These are phyloP conservation scores for Miscanthus lutarioriparius DNA, from an alignment of 176 grass and related monocot species.

Conservation along the genomic window DNA sequence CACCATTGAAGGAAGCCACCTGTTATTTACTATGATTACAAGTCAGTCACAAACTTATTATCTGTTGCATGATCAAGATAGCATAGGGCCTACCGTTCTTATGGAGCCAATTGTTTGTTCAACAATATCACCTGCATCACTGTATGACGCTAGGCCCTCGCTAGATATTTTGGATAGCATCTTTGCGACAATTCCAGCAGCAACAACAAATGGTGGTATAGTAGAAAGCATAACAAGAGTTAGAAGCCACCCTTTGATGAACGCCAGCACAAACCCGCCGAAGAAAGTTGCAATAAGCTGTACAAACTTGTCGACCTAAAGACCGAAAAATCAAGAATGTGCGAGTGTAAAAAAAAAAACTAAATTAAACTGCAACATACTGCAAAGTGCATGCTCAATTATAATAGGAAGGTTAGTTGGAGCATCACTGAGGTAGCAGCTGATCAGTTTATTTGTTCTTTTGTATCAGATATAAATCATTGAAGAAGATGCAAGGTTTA, in stretches of 20 bases:
- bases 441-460: slow-evolving; percentile 27
- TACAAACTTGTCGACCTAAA: slow-evolving; percentile 76
- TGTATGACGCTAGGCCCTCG: slow-evolving; percentile 49
- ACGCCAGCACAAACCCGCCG: slow-evolving; percentile 67
- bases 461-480: slow-evolving; percentile 7
- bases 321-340: not conserved
- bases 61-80: slow-evolving; percentile 1
- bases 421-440: not conserved
- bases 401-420: too few relatives aligned
- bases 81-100: slow-evolving; percentile 51
- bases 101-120: slow-evolving; percentile 75
- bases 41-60: not conserved
- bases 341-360: not conserved
- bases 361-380: not conserved
- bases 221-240: slow-evolving; percentile 64
- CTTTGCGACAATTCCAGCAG: slow-evolving; percentile 50
- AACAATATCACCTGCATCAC: slow-evolving; percentile 62
- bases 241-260: slow-evolving; percentile 80
- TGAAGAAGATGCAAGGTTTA: slow-evolving; percentile 5
- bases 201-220: slow-evolving; percentile 59
- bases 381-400: not conserved
- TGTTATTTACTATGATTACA: slow-evolving; percentile 34
- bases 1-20: slow-evolving; percentile 75
- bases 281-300: slow-evolving; percentile 70
- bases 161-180: slow-evolving; percentile 50